Evolutionary conservation across 164 flowering plant species (phyloP).

Genomic region (Echeveria elegans): DNA sequence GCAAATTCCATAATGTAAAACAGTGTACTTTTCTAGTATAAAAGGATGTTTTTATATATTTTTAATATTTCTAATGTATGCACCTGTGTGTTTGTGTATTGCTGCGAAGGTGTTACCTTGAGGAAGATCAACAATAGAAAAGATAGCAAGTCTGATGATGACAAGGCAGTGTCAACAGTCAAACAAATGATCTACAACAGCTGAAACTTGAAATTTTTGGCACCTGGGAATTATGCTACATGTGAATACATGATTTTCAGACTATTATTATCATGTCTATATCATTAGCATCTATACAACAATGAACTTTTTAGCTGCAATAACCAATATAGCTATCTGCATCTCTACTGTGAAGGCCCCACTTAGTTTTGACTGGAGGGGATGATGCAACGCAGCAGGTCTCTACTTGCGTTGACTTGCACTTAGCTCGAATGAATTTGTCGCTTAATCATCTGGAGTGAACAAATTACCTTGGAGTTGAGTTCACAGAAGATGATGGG

Average conservation of each 20-base stretch:
- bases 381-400: neutral
- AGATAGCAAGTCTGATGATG: too few species aligned
- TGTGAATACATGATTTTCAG: neutral
- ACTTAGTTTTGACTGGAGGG: neutral
- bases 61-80: too few species aligned
- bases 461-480: conserved; percentile 8
- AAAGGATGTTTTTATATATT: too few species aligned
- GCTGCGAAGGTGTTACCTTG: too few species aligned
- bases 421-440: neutral
- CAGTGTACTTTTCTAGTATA: too few species aligned
- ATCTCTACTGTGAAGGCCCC: neutral
- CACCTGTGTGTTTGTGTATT: too few species aligned
- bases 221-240: neutral
- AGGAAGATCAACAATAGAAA: too few species aligned
- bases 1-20: too few species aligned
- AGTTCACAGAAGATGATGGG: conserved; percentile 16
- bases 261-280: neutral
- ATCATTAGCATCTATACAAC: neutral
- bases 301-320: neutral
- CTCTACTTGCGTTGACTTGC: neutral
- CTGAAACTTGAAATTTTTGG: neutral
- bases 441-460: neutral
- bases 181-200: neutral
- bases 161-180: neutral
- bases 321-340: neutral